Evolutionary conservation across 495 filamentous ascomycete genomes (phyloP).

Genomic region (Geopyxis carbonaria): DNA sequence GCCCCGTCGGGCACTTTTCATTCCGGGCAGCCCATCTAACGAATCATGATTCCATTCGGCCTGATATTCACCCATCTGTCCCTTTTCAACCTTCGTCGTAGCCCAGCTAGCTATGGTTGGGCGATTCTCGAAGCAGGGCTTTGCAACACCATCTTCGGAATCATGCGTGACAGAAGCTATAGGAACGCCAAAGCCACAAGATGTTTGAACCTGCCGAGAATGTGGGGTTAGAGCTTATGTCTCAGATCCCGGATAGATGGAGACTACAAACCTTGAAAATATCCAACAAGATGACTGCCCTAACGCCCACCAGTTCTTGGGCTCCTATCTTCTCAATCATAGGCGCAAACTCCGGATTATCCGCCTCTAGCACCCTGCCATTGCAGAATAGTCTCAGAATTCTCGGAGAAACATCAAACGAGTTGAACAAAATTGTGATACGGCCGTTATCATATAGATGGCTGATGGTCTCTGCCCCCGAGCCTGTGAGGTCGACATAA

Average conservation of each 20-base stretch:
- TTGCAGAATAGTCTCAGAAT: constrained; percentile 57
- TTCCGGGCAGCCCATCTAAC: constrained; percentile 37
- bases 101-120: no score
- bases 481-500: constrained; percentile 56
- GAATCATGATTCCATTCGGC: constrained; percentile 32
- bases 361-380: constrained; percentile 46
- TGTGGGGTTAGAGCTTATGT: not conserved
- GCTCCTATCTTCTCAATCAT: constrained; percentile 32
- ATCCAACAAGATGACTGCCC: constrained; percentile 47
- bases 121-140: no score
- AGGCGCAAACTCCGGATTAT: constrained; percentile 30
- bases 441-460: constrained; percentile 63
- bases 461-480: constrained; percentile 52
- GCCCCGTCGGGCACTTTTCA: constrained; percentile 30
- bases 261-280: constrained; percentile 42
- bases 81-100: constrained; percentile 27
- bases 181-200: constrained; percentile 42
- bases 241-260: not conserved
- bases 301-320: constrained; percentile 23
- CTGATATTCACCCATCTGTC: constrained; percentile 32
- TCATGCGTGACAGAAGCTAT: constrained; percentile 22
- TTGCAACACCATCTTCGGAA: no score
- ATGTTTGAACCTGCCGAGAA: constrained; percentile 34
- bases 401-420: constrained; percentile 44
- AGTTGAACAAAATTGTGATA: constrained; percentile 53